These are phyloP conservation scores for Orbilia javanica DNA, from an alignment of 2,329 filamentous ascomycete genomes.

Conservation along the genomic window DNA sequence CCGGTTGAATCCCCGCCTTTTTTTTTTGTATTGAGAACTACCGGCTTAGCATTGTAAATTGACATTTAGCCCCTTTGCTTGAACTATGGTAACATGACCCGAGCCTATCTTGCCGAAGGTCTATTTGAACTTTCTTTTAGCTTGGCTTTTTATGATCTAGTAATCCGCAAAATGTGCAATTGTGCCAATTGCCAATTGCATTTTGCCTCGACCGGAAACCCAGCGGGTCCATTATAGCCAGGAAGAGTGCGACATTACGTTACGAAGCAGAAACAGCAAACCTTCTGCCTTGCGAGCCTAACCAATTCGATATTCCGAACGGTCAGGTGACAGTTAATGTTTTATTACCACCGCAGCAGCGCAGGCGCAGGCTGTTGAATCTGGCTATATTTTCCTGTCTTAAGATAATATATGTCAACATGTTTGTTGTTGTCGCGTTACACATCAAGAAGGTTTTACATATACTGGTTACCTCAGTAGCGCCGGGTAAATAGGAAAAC, in stretches of 20 bases:
- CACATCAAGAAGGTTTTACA: constrained; percentile 28
- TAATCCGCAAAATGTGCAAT: not conserved
- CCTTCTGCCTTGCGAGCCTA: constrained; percentile 26
- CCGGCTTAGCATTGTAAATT: constrained; percentile 49
- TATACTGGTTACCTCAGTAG: not conserved
- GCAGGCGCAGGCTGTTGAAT: too few relatives aligned
- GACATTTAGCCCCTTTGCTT: constrained; percentile 36
- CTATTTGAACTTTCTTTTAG: constrained; percentile 4
- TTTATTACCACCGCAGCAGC: constrained; percentile 14
- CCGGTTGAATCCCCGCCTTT: constrained; percentile 48
- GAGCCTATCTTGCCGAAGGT: constrained; percentile 44
- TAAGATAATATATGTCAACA: not conserved
- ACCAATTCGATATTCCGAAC: constrained; percentile 2
- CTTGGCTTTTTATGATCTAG: not conserved
- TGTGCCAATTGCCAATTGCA: constrained; percentile 25
- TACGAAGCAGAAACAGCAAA: constrained; percentile 16
- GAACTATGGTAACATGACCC: constrained; percentile 49
- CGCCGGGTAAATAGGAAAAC: constrained; percentile 38
- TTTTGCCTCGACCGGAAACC: constrained; percentile 41
- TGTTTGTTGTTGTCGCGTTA: constrained; percentile 12
- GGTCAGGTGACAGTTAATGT: constrained; percentile 50
- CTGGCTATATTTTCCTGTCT: constrained; percentile 19
- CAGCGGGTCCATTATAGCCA: constrained; percentile 6
- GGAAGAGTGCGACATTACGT: not conserved
- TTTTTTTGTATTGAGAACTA: constrained; percentile 30